phyloP scores from a whole-genome alignment of 2,329 filamentous ascomycete genomes.

The Xylaria arbuscula region DNA sequence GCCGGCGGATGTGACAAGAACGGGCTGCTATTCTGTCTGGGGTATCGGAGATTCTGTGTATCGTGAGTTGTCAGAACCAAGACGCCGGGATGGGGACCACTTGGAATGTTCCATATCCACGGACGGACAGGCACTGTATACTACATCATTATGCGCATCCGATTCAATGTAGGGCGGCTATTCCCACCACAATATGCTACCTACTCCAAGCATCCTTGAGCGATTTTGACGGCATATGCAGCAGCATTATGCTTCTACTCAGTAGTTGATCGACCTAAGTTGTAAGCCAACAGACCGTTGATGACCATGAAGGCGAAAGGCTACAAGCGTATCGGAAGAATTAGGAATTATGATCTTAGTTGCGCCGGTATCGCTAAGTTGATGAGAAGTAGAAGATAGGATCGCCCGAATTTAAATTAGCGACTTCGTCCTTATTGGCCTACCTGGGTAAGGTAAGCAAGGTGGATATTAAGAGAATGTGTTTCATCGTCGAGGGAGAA shows the following conservation, averaged over 20 bases:
- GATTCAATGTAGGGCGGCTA: slow-evolving; percentile 9
- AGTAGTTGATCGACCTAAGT: slow-evolving; percentile 2
- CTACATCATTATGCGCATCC: slow-evolving; percentile 17
- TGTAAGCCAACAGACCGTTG: not conserved
- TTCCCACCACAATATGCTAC: not conserved
- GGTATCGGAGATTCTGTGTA: not conserved
- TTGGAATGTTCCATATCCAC: slow-evolving; percentile 16
- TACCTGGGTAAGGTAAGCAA: not conserved
- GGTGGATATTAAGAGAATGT: not conserved
- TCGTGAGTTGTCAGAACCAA: slow-evolving; percentile 1
- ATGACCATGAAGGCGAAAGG: not conserved
- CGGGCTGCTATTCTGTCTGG: slow-evolving; percentile 2
- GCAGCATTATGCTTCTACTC: not conserved
- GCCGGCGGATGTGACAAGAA: slow-evolving; percentile 11
- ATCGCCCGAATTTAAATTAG: slow-evolving; percentile 5
- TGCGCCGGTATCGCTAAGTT: slow-evolving; percentile 32
- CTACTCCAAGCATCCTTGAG: not conserved
- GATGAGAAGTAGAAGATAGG: slow-evolving; percentile 7
- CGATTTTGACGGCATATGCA: slow-evolving; percentile 15
- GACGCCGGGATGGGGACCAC: slow-evolving; percentile 14
- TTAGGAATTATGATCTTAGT: slow-evolving; percentile 10
- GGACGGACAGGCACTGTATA: slow-evolving; percentile 20
- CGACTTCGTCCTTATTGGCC: not conserved
- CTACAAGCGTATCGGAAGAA: slow-evolving; percentile 11
- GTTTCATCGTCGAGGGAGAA: not conserved